Evolutionary conservation across 768 basidiomycete species (phyloP).

Genomic region (Dictyophora rubrovolvata): DNA sequence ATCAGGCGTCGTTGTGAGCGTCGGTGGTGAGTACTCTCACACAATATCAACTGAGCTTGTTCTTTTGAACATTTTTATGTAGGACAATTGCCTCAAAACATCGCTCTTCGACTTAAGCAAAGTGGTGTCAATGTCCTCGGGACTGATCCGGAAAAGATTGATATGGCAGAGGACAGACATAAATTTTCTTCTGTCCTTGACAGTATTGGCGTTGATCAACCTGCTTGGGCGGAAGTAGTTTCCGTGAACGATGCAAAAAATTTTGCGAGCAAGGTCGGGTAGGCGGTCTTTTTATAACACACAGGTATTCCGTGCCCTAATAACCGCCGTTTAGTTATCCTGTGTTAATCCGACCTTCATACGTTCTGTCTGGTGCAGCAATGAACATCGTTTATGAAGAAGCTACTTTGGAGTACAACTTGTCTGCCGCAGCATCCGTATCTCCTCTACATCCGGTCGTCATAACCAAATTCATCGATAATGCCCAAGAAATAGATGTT

Average conservation of each 20-base stretch:
- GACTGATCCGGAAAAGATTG: slow-evolving; percentile 91
- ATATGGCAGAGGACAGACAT: slow-evolving; percentile 96
- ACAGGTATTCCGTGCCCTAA: slow-evolving; percentile 7
- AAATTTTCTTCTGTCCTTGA: slow-evolving; percentile 98
- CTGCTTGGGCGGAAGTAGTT: slow-evolving; percentile 89
- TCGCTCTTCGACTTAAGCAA: slow-evolving; percentile 89
- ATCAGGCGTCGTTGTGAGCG: slow-evolving; percentile 89
- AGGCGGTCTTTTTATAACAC: slow-evolving; percentile 18
- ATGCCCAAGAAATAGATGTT: slow-evolving; percentile 95
- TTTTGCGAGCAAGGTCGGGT: slow-evolving; percentile 80
- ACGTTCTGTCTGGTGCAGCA: slow-evolving; percentile 95
- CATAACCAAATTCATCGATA: slow-evolving; percentile 97
- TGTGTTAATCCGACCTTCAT: slow-evolving; percentile 95
- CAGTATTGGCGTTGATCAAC: slow-evolving; percentile 91
- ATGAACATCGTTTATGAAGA: slow-evolving; percentile 99
- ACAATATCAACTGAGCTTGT: background rate
- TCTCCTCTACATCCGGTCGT: slow-evolving; percentile 97
- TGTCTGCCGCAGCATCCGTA: slow-evolving; percentile 93
- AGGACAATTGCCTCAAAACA: slow-evolving; percentile 98
- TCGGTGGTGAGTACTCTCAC: slow-evolving; percentile 62
- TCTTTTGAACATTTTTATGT: slow-evolving; percentile 6
- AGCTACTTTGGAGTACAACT: slow-evolving; percentile 77
- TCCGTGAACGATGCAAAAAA: slow-evolving; percentile 83
- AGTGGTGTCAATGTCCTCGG: slow-evolving; percentile 88
- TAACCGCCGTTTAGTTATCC: slow-evolving; percentile 54